Evolutionary conservation across 1,284 basidiomycete genomes (phyloP).

Genomic region (Fomitopsis palustris): DNA sequence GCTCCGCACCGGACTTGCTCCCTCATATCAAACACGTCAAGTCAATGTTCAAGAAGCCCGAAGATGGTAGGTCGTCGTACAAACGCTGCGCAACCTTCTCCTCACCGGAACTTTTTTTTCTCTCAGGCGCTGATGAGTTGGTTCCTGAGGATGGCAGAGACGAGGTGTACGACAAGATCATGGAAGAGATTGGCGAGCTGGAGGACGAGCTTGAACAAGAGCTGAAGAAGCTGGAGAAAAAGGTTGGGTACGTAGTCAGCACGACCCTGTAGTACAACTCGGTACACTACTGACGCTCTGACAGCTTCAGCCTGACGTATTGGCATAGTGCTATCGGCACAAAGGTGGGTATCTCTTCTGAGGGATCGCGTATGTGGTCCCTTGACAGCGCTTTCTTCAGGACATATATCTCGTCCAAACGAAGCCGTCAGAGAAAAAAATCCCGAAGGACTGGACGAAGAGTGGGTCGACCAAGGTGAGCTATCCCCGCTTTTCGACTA

Average conservation of each 20-base stretch:
- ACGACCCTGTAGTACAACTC: background rate
- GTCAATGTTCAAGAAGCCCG: constrained; percentile 63
- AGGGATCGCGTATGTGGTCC: too few species aligned
- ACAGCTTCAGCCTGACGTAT: constrained; percentile 57
- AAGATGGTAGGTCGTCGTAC: constrained; percentile 48
- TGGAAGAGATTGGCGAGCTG: constrained; percentile 62
- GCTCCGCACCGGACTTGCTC: constrained; percentile 77
- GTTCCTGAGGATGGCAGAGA: constrained; percentile 82
- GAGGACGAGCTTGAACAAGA: constrained; percentile 70
- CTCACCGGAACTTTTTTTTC: too few species aligned
- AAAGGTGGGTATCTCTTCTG: constrained; percentile 45
- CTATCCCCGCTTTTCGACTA: background rate
- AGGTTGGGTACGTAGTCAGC: constrained; percentile 45
- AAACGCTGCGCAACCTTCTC: too few species aligned
- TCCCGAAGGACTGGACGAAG: constrained; percentile 85
- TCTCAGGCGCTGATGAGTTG: constrained; percentile 57
- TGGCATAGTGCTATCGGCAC: constrained; percentile 86
- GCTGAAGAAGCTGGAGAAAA: constrained; percentile 58
- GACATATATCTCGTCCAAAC: constrained; percentile 89
- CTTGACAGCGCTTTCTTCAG: constrained; percentile 32
- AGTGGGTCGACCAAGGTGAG: constrained; percentile 75
- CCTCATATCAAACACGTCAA: constrained; percentile 71
- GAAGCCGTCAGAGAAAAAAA: constrained; percentile 50
- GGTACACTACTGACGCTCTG: background rate
- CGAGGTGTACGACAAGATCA: constrained; percentile 75